These are phyloP conservation scores for Aspergillus fischeri DNA, from an alignment of 2,329 filamentous ascomycete genomes.

Conservation along the genomic window DNA sequence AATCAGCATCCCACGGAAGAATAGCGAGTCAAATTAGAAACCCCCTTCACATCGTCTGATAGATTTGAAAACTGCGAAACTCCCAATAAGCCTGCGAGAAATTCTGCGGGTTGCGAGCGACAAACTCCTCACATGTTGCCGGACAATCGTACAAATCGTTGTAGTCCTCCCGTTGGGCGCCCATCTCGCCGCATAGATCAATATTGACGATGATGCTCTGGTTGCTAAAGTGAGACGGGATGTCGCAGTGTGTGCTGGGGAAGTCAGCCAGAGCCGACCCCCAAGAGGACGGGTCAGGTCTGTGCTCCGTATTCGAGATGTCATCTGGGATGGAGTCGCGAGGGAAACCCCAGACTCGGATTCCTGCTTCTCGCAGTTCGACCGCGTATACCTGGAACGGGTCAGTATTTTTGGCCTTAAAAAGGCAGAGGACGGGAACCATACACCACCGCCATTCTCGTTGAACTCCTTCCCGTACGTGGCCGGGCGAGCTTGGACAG, in stretches of 20 bases:
- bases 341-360: slow-evolving; percentile 60
- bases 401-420: neutral
- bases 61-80: slow-evolving; percentile 59
- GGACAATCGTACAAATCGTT: slow-evolving; percentile 39
- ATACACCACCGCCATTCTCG: slow-evolving; percentile 49
- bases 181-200: slow-evolving; percentile 58
- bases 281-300: slow-evolving; percentile 60
- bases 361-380: slow-evolving; percentile 58
- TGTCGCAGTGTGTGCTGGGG: slow-evolving; percentile 59
- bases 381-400: slow-evolving; percentile 50
- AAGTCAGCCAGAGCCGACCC: slow-evolving; percentile 62
- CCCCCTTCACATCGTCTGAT: slow-evolving; percentile 28
- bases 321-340: slow-evolving; percentile 49
- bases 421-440: slow-evolving; percentile 2
- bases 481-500: slow-evolving; percentile 42
- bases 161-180: slow-evolving; percentile 34
- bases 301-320: slow-evolving; percentile 39
- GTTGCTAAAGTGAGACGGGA: slow-evolving; percentile 58
- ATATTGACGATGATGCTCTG: slow-evolving; percentile 65
- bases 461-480: slow-evolving; percentile 55
- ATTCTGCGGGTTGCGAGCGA: slow-evolving; percentile 53
- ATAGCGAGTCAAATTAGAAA: neutral
- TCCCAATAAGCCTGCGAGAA: slow-evolving; percentile 63
- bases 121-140: slow-evolving; percentile 54
- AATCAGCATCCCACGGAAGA: neutral